phyloP scores from a whole-genome alignment of 2,329 filamentous ascomycete genomes.

The Reticulascus tulasneorum region DNA sequence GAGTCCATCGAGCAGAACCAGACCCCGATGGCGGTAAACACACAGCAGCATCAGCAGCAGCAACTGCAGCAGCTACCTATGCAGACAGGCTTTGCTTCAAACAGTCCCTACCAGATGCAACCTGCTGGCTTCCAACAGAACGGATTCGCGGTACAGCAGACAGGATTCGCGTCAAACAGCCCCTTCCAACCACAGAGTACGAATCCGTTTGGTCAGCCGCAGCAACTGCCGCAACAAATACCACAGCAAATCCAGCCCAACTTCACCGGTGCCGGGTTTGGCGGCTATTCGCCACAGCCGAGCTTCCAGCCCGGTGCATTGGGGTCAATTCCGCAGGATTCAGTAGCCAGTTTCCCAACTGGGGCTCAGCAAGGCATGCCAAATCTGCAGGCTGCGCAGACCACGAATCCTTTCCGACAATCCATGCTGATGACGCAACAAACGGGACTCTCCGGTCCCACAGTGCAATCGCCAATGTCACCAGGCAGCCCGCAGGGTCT shows the following conservation, averaged over 20 bases:
- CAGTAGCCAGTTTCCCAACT: slow-evolving; percentile 46
- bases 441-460: slow-evolving; percentile 41
- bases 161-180: slow-evolving; percentile 34
- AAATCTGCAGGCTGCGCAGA: slow-evolving; percentile 43
- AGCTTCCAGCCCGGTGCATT: slow-evolving; percentile 51
- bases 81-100: slow-evolving; percentile 21
- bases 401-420: slow-evolving; percentile 89
- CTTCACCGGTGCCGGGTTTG: slow-evolving; percentile 73
- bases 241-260: slow-evolving; percentile 41
- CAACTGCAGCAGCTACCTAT: slow-evolving; percentile 27
- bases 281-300: slow-evolving; percentile 69
- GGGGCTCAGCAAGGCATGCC: slow-evolving; percentile 39
- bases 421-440: slow-evolving; percentile 70
- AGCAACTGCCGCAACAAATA: slow-evolving; percentile 18
- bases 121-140: slow-evolving; percentile 32
- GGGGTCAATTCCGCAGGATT: slow-evolving; percentile 55
- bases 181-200: slow-evolving; percentile 38
- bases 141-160: slow-evolving; percentile 36
- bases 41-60: slow-evolving; percentile 26
- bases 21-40: slow-evolving; percentile 56
- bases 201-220: slow-evolving; percentile 26
- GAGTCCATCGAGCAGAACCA: slow-evolving; percentile 89
- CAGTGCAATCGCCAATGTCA: slow-evolving; percentile 38
- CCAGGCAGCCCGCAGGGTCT: slow-evolving; percentile 30
- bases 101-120: slow-evolving; percentile 27